Percentiles rank a stretch among this genome's conserved stretches.
These are phyloP conservation scores for Fraxinus nigra DNA, from an alignment of 305 asterid genomes.

Conservation along the genomic window DNA sequence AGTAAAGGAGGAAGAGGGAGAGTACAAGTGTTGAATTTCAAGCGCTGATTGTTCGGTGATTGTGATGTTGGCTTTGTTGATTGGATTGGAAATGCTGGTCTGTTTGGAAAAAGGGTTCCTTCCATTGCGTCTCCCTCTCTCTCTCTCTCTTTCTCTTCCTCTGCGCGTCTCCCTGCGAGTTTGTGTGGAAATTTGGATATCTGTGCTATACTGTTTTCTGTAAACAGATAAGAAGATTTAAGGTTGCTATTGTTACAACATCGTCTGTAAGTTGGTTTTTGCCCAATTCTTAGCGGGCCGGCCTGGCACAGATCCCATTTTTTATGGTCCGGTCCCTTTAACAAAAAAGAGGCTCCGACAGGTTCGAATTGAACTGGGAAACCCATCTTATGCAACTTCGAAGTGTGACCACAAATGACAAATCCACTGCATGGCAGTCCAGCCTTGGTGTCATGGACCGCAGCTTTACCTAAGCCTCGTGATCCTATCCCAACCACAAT, in stretches of 20 bases:
- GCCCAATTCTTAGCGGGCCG: neutral
- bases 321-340: neutral
- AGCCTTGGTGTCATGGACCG: too few relatives aligned
- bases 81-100: slow-evolving; percentile 64
- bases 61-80: slow-evolving; percentile 47
- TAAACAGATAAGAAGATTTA: neutral
- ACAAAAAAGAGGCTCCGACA: neutral
- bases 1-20: slow-evolving; percentile 63
- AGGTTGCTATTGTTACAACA: neutral
- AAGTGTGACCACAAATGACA: too few relatives aligned
- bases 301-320: neutral
- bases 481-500: too few relatives aligned
- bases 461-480: too few relatives aligned
- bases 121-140: slow-evolving; percentile 47
- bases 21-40: slow-evolving; percentile 46
- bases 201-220: neutral
- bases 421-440: too few relatives aligned
- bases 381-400: too few relatives aligned
- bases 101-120: slow-evolving; percentile 68
- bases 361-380: neutral
- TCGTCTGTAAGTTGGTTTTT: neutral
- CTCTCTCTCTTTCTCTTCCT: neutral
- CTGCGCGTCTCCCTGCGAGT: neutral
- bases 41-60: slow-evolving; percentile 36
- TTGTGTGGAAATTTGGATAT: neutral